These are phyloP conservation scores for Hansenula lynferdii DNA, from an alignment of 1,139 yeast species.

Conservation along the genomic window DNA sequence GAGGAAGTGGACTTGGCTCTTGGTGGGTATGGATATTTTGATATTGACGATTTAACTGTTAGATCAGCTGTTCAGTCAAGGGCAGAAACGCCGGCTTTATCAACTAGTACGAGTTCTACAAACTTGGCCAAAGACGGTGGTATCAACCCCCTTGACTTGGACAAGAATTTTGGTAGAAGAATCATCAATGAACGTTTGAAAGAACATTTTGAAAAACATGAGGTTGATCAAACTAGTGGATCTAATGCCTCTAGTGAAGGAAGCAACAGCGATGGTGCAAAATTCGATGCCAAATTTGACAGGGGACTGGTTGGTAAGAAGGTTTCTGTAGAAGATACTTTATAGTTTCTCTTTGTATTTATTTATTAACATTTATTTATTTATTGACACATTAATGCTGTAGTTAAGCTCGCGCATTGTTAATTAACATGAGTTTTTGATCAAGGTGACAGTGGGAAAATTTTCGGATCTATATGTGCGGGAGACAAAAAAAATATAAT, in stretches of 20 bases:
- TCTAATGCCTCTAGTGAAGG: constrained; percentile 4
- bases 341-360: constrained; percentile 34
- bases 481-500: not conserved
- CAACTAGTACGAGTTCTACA: constrained; percentile 11
- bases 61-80: constrained; percentile 30
- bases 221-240: constrained; percentile 14
- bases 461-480: not conserved
- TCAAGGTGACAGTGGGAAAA: not conserved
- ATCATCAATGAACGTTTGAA: constrained; percentile 15
- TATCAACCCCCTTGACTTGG: constrained; percentile 7
- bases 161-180: constrained; percentile 17
- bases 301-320: constrained; percentile 33
- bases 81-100: constrained; percentile 15
- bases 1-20: constrained; percentile 29
- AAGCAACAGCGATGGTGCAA: constrained; percentile 15
- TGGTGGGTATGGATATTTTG: constrained; percentile 77
- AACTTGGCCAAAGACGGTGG: constrained; percentile 6
- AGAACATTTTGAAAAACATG: constrained; percentile 17
- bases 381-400: not conserved
- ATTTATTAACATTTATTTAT: constrained; percentile 40
- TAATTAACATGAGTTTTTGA: no score
- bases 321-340: constrained; percentile 19
- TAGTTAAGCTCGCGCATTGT: no score
- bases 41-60: constrained; percentile 49
- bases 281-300: constrained; percentile 31